Evolutionary conservation across 23 red algal species (phyloP), one percentile per base, ranked within the genome.

Genomic region (Gracilaria vermiculophylla): DNA sequence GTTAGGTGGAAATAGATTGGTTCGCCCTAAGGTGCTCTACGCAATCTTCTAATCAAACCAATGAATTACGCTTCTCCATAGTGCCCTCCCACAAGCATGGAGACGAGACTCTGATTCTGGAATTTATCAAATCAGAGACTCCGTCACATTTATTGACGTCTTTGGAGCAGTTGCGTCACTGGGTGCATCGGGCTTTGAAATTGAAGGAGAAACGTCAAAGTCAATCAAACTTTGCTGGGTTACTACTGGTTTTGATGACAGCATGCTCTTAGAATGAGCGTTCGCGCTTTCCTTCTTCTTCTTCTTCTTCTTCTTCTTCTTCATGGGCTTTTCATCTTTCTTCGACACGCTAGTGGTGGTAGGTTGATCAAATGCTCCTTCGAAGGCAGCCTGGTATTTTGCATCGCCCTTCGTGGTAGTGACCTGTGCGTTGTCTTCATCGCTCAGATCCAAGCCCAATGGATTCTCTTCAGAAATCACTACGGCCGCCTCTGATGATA

Each of bases 281-380:
- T 48, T 72, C 12, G 50, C 43, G 37, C 84, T 43, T 45, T 78
- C 72, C 50, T 88, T 74, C n/a, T 20, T 66, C 21, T 45, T 70
- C 84, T 88, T 88, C 52, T 88, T 88, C 72, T 78, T 88, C 53
- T 77, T 88, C 69, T 88, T 78, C 84, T 66, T 87, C 51, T 87
- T 87, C 83, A 47, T 62, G 60, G 20, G 49, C 40, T 70, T 70
- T 1, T 77, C 72, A 11, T 40, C 53, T 36, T 69, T 53, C 31
- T 67, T 47, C 0, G 19, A 23, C 32, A 24, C 33, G 70, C 43
- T 51, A 16, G 3, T 73, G 19, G 27, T 25, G 24, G 27, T 25
- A 14, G 36, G 81, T 19, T 48, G 43, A 42, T 77, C 67, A 88
- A 88, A 88, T 53, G 84, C 84, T 47, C 58, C 51, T 20, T 73